Percentiles rank a stretch among this genome's conserved stretches.
Conservation (phyloP, 495 filamentous ascomycete species). For the Halenospora varia region DNA sequence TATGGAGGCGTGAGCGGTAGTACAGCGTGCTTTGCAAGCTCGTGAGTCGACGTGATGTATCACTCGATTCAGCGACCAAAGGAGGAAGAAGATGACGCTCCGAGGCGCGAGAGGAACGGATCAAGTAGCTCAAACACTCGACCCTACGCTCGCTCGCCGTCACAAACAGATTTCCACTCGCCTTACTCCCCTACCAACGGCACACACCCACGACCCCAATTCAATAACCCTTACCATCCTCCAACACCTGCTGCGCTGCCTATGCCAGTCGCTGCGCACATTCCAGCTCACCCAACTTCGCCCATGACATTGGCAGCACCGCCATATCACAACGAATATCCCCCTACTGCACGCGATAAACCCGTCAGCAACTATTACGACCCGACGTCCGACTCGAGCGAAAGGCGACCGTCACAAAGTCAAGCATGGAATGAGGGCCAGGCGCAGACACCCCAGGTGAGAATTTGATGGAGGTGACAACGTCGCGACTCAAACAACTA, state of each 20-base stretch:
- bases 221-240: slow-evolving; percentile 23
- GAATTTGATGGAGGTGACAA: slow-evolving; percentile 20
- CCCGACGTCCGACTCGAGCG: slow-evolving; percentile 47
- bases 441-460: slow-evolving; percentile 34
- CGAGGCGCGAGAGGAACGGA: slow-evolving; percentile 17
- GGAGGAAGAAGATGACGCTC: slow-evolving; percentile 18
- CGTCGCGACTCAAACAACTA: slow-evolving; percentile 39
- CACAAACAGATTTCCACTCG: slow-evolving; percentile 20
- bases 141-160: slow-evolving; percentile 20
- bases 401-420: slow-evolving; percentile 42
- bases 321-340: slow-evolving; percentile 19
- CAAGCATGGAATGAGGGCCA: slow-evolving; percentile 32
- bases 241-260: slow-evolving; percentile 17
- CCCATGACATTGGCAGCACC: slow-evolving; percentile 13
- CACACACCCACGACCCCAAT: slow-evolving; percentile 20
- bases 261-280: slow-evolving; percentile 20
- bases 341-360: slow-evolving; percentile 37
- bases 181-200: slow-evolving; percentile 22
- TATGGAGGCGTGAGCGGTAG: not conserved
- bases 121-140: slow-evolving; percentile 16
- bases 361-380: slow-evolving; percentile 50
- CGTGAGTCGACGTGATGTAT: slow-evolving; percentile 25
- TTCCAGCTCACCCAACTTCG: slow-evolving; percentile 21
- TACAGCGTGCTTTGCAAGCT: too few relatives aligned
- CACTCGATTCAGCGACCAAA: slow-evolving; percentile 21